Evolutionary conservation across 352 stramenopile genomes (phyloP).

Genomic region (Phytophthora syringae): DNA sequence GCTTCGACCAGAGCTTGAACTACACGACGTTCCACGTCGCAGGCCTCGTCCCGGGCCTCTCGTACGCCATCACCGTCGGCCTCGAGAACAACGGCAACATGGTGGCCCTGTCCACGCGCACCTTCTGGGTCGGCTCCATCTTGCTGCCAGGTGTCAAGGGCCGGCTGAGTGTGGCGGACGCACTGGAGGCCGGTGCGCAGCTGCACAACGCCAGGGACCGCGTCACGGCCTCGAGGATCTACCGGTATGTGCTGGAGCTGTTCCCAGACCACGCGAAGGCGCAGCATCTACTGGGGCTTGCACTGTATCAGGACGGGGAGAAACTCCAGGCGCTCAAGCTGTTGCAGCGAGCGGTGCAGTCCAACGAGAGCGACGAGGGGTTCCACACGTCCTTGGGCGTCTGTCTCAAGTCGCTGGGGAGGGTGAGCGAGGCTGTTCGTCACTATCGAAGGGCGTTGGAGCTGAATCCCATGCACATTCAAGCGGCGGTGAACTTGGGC

Average conservation of each 20-base stretch:
- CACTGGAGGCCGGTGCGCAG: conserved; percentile 47
- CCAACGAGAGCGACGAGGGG: conserved; percentile 51
- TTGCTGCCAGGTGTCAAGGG: conserved; percentile 20
- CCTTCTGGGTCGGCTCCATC: conserved; percentile 67
- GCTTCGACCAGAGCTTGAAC: conserved; percentile 62
- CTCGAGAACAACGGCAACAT: conserved; percentile 58
- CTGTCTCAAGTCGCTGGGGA: conserved; percentile 50
- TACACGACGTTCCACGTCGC: conserved; percentile 61
- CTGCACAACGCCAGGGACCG: conserved; percentile 46
- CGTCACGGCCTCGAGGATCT: conserved; percentile 46
- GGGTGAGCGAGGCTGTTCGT: conserved; percentile 50
- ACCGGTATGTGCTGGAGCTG: conserved; percentile 54
- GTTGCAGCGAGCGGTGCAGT: conserved; percentile 48
- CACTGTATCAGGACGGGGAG: conserved; percentile 52
- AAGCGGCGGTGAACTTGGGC: conserved; percentile 64
- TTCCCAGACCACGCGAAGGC: conserved; percentile 55
- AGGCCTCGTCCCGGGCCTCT: conserved; percentile 58
- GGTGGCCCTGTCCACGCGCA: conserved; percentile 66
- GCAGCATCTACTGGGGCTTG: conserved; percentile 59
- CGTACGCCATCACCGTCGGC: conserved; percentile 60
- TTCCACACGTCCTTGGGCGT: conserved; percentile 66
- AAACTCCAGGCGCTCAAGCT: conserved; percentile 35
- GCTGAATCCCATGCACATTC: conserved; percentile 49
- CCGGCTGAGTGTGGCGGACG: conserved; percentile 51
- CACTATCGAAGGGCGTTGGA: conserved; percentile 59